Conservation (phyloP, 2,329 filamentous ascomycete species). For the Drechslerella dactyloides region DNA sequence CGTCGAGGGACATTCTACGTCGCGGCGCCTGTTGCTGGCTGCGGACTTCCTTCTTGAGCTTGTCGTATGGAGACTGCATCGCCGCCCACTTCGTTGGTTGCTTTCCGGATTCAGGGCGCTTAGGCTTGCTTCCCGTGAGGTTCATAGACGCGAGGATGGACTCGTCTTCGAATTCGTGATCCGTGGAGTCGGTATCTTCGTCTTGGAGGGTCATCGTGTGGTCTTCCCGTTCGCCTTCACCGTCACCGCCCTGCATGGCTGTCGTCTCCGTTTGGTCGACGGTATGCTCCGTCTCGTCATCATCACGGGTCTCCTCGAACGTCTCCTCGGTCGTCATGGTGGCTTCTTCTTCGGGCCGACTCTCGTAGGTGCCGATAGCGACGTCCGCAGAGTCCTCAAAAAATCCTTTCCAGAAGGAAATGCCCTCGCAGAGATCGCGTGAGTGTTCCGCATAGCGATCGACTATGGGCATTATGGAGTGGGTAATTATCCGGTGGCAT, state of each 20-base stretch:
- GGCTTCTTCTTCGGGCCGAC: conserved; percentile 69
- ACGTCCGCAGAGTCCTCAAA: conserved; percentile 98
- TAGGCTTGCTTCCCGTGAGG: conserved; percentile 65
- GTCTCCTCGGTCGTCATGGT: conserved; percentile 58
- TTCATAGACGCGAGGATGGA: conserved; percentile 71
- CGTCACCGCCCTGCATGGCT: conserved; percentile 21
- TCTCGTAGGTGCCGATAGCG: conserved; percentile 92
- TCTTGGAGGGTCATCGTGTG: conserved; percentile 52
- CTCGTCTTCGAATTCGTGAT: conserved; percentile 63
- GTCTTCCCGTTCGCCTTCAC: conserved; percentile 23
- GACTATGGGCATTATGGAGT: conserved; percentile 88
- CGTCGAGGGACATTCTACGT: conserved; percentile 25
- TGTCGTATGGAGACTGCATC: conserved; percentile 78
- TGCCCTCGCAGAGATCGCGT: conserved; percentile 88
- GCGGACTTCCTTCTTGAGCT: conserved; percentile 70
- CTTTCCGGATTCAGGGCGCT: conserved; percentile 56
- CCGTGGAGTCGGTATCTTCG: conserved; percentile 53
- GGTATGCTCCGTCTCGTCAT: conserved; percentile 54
- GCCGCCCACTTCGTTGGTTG: conserved; percentile 66
- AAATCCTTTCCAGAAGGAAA: conserved; percentile 96
- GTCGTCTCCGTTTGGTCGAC: conserved; percentile 45
- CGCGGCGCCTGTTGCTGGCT: conserved; percentile 53
- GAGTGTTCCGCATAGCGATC: conserved; percentile 96
- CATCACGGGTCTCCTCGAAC: conserved; percentile 61
- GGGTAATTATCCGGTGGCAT: conserved; percentile 93